Evolutionary conservation across 2,329 filamentous ascomycete species (phyloP).

Genomic region (Akanthomyces lecanii): DNA sequence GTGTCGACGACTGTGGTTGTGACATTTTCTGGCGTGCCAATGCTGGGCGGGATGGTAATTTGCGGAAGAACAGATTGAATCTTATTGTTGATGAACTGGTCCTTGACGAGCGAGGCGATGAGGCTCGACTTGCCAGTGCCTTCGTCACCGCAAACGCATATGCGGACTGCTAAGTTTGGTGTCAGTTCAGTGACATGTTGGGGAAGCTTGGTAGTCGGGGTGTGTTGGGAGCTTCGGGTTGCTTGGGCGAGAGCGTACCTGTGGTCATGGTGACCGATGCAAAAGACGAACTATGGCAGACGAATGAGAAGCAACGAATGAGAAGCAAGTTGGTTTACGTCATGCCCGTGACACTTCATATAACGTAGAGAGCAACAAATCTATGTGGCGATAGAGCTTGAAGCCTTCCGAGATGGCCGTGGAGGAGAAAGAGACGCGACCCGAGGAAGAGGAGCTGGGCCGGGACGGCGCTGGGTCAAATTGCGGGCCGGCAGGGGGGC

Average conservation of each 20-base stretch:
- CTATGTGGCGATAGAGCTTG: neutral
- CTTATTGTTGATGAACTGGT: slow-evolving; percentile 92
- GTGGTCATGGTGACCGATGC: slow-evolving; percentile 24
- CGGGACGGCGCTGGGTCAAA: slow-evolving; percentile 7
- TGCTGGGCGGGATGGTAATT: slow-evolving; percentile 89
- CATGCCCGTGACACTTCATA: slow-evolving; percentile 8
- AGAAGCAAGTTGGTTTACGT: neutral
- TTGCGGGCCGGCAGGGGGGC: slow-evolving; percentile 8
- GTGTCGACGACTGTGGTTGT: slow-evolving; percentile 98
- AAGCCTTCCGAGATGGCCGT: slow-evolving; percentile 9
- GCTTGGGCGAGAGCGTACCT: slow-evolving; percentile 19
- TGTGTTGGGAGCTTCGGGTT: neutral
- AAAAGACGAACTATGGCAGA: neutral
- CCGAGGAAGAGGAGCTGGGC: slow-evolving; percentile 12
- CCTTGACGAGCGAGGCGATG: slow-evolving; percentile 93
- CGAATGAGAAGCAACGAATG: neutral
- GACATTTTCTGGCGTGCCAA: slow-evolving; percentile 92
- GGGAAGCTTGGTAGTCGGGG: neutral
- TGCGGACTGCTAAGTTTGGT: slow-evolving; percentile 59
- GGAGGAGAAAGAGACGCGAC: slow-evolving; percentile 14
- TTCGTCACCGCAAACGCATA: slow-evolving; percentile 96
- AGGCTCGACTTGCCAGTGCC: slow-evolving; percentile 90
- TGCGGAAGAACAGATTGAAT: slow-evolving; percentile 92
- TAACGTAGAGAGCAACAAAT: neutral
- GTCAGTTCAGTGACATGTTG: neutral